A percentile compares a stretch with the other conserved stretches of the same genome.
Evolutionary conservation across 805 yeast genomes (phyloP).

Genomic region (Candida takata): DNA sequence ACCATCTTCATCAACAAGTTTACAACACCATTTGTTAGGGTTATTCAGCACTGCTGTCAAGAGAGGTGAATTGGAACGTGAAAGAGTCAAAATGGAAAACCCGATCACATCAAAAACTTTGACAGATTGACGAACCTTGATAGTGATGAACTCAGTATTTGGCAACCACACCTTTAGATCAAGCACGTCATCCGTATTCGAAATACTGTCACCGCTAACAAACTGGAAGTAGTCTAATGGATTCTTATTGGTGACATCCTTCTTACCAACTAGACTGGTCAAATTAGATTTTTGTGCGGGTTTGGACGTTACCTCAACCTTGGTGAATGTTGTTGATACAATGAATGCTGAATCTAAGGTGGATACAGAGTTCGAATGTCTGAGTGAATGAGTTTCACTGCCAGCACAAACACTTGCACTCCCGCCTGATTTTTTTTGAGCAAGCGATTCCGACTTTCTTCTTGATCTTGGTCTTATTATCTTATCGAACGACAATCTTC

Average conservation of each 20-base stretch:
- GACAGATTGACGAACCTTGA: slow-evolving; percentile 29
- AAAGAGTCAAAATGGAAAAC: slow-evolving; percentile 31
- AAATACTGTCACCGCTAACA: slow-evolving; percentile 26
- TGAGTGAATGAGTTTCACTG: neutral
- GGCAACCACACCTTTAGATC: slow-evolving; percentile 24
- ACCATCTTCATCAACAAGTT: slow-evolving; percentile 87
- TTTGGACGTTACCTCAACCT: neutral
- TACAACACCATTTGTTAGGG: slow-evolving; percentile 69
- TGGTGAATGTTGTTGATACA: slow-evolving; percentile 1
- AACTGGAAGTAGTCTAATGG: slow-evolving; percentile 39
- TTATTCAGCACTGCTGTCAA: slow-evolving; percentile 23
- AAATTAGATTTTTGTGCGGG: slow-evolving; percentile 27
- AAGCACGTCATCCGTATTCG: slow-evolving; percentile 15
- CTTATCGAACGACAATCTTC: slow-evolving; percentile 19
- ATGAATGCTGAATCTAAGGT: neutral
- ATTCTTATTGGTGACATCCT: slow-evolving; percentile 21
- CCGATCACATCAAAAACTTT: slow-evolving; percentile 53
- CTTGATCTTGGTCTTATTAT: slow-evolving; percentile 8
- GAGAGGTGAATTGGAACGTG: slow-evolving; percentile 5
- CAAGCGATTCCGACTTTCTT: slow-evolving; percentile 14
- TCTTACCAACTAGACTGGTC: slow-evolving; percentile 38
- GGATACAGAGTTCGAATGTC: slow-evolving; percentile 4
- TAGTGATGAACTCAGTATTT: slow-evolving; percentile 14
- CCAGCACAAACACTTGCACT: too few species aligned
- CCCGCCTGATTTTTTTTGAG: neutral